phyloP scores from a whole-genome alignment of 2,329 filamentous ascomycete genomes.

The Neonectria coccinea region DNA sequence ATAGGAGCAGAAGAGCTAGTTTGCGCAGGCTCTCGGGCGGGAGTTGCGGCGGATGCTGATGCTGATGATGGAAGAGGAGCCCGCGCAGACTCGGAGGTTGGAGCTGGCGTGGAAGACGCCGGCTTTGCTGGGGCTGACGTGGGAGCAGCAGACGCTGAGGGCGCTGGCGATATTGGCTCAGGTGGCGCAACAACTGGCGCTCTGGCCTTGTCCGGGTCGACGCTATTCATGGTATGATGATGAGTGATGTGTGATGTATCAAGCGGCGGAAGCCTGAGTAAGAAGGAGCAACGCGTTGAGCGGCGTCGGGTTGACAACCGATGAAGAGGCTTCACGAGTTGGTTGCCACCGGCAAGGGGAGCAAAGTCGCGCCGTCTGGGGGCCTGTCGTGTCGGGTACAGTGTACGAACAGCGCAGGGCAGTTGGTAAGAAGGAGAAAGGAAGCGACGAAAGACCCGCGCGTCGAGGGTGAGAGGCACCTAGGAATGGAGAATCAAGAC shows the following conservation, averaged over 20 bases:
- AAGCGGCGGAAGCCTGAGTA: background rate
- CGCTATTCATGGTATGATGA: conserved; percentile 42
- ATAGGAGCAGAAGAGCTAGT: conserved; percentile 20
- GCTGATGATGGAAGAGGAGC: conserved; percentile 28
- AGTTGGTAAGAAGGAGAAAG: conserved; percentile 17
- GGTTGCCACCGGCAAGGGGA: conserved; percentile 12
- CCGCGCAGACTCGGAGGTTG: conserved; percentile 40
- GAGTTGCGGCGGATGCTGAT: conserved; percentile 23
- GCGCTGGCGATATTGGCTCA: conserved; percentile 45
- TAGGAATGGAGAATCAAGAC: conserved; percentile 43
- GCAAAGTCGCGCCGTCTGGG: conserved; percentile 1
- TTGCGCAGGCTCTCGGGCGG: conserved; percentile 27
- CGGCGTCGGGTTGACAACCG: conserved; percentile 13
- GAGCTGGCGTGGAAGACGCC: conserved; percentile 38
- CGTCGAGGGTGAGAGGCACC: conserved; percentile 29
- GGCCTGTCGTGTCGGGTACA: background rate
- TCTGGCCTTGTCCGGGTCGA: conserved; percentile 43
- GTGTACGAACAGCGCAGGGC: conserved; percentile 11
- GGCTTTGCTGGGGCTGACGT: conserved; percentile 35
- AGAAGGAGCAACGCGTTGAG: conserved; percentile 12
- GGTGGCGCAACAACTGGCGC: conserved; percentile 43
- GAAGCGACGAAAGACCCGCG: conserved; percentile 21
- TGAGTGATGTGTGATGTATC: conserved; percentile 1
- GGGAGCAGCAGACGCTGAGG: conserved; percentile 38
- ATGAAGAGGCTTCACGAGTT: conserved; percentile 22